Evolutionary conservation across 192 early-diverging fungal species (phyloP), one percentile per base, ranked within the genome.

Genomic region (Pilobolus umbonatus): DNA sequence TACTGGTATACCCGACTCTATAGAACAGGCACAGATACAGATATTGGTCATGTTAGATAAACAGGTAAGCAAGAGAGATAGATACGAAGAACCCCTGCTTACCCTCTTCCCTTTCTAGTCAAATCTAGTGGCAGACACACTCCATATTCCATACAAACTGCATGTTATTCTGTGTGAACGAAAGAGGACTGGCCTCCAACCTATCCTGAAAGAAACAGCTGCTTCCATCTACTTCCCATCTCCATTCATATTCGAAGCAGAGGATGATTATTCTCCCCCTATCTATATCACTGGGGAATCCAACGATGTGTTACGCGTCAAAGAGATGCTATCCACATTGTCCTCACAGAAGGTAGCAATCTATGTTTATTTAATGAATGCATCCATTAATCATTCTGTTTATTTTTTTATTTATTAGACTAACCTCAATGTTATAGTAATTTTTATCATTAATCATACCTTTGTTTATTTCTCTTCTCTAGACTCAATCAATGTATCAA

Each of bases 211-310:
- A 30, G 82, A 84, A 50, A 84, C 80, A 21, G 36, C 68, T 48
- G 85, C 83, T 46, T 88, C 81, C 61, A 82, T 92, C 42, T 92
- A 92, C 65, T 61, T 91, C 26, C 82, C 87, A 29, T 78, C 76
- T 3, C 78, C 85, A 36, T 78, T 86, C 51, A 61, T 71, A 15
- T 52, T 51, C 21, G 51, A 52, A 32, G 50, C 60, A 28, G 62
- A 67, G 1, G 67, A 74, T 34, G 58, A 70, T 8, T 77, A 76
- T 42, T 70, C 64, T 24, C 36, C 68, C 28, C 24, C 56, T 21
- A 84, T 89, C 52, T 84, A 81, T 69, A 85, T 90, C 22, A 87
- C 87, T n/a, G 88, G 88, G n/a, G 60, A 75, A 32, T 22, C 71
- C n/a, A 60, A 60, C 6, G 73, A 77, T 55, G 80, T 88, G 3